Conservation (phyloP, 805 yeast species). For the Candida arabinofermentans region DNA sequence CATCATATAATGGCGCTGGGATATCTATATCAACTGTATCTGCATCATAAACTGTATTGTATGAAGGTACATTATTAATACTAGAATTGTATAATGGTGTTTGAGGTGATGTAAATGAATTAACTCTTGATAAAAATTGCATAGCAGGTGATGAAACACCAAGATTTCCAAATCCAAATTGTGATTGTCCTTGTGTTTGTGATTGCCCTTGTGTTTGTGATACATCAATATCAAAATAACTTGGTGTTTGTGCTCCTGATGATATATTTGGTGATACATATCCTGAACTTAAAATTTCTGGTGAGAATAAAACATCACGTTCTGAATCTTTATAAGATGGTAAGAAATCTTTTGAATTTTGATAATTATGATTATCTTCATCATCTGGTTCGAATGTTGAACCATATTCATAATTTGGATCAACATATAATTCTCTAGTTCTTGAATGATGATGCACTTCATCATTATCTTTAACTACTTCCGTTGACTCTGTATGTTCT, state of each 20-base stretch:
- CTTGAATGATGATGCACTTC: constrained; percentile 1
- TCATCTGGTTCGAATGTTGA: constrained; percentile 14
- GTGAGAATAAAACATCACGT: constrained; percentile 19
- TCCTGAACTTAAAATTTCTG: constrained; percentile 12
- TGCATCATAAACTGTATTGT: constrained; percentile 26
- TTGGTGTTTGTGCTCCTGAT: constrained; percentile 12
- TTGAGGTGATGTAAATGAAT: constrained; percentile 9
- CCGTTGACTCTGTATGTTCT: no score
- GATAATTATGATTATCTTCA: constrained; percentile 8
- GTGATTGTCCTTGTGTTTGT: no score
- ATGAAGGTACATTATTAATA: constrained; percentile 23
- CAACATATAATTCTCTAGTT: constrained; percentile 10
- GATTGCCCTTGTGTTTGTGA: no score
- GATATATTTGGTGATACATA: constrained; percentile 9
- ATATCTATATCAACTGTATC: constrained; percentile 18
- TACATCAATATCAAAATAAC: constrained; percentile 6
- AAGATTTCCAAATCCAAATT: background rate
- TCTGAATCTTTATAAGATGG: constrained; percentile 25
- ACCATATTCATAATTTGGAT: constrained; percentile 13
- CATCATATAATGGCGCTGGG: constrained; percentile 15
- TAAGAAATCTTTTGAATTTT: constrained; percentile 10
- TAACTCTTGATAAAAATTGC: constrained; percentile 21
- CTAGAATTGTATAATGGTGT: constrained; percentile 4
- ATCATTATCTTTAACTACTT: background rate
- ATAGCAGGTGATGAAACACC: constrained; percentile 10